Evolutionary conservation across 805 yeast species (phyloP).

Genomic region (Suhomyces sp.): DNA sequence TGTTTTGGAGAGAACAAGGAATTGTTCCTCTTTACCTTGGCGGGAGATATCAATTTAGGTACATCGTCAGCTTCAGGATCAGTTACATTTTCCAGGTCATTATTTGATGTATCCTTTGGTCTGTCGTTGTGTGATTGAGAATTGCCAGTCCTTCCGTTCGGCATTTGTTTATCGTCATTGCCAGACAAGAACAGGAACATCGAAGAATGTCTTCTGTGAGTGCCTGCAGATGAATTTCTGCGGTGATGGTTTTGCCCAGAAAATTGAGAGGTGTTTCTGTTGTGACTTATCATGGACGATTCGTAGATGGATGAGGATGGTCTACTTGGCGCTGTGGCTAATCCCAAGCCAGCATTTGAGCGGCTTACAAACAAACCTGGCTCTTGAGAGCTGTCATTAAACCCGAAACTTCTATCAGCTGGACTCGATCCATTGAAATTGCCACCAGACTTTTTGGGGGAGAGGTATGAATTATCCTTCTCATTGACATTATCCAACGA

Average conservation of each 20-base stretch:
- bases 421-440: constrained; percentile 50
- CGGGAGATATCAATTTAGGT: constrained; percentile 22
- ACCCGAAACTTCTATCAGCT: constrained; percentile 27
- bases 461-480: constrained; percentile 15
- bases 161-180: constrained; percentile 17
- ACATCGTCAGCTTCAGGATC: neutral
- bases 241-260: constrained; percentile 27
- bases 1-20: constrained; percentile 9
- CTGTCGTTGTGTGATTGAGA: constrained; percentile 9
- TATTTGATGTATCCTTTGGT: constrained; percentile 1
- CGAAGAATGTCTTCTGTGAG: constrained; percentile 61
- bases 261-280: constrained; percentile 43
- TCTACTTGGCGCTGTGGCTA: constrained; percentile 23
- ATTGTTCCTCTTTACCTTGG: constrained; percentile 20
- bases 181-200: constrained; percentile 49
- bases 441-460: constrained; percentile 68
- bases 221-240: constrained; percentile 26
- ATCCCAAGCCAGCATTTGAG: constrained; percentile 22
- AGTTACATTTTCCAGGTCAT: neutral
- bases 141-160: constrained; percentile 5
- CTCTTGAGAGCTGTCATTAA: constrained; percentile 20
- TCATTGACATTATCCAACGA: constrained; percentile 43
- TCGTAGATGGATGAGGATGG: constrained; percentile 55
- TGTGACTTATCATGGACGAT: constrained; percentile 36
- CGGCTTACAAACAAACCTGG: constrained; percentile 19